Evolutionary conservation across 1,139 yeast genomes (phyloP).

Genomic region (Kluyveromyces marxianus): DNA sequence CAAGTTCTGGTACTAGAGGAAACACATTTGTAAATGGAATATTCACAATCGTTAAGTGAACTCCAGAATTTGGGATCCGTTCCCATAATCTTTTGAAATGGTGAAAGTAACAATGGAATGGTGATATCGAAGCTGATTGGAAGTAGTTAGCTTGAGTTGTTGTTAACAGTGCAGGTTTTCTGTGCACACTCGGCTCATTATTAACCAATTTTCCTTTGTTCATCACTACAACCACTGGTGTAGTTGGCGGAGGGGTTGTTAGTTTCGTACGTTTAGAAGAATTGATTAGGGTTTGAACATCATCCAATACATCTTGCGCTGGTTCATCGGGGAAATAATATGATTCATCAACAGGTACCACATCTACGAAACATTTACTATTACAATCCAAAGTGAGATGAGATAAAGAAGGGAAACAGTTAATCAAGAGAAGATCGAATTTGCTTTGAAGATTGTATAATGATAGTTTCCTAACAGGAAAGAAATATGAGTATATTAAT

Average conservation of each 20-base stretch:
- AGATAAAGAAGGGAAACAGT: slow-evolving; percentile 36
- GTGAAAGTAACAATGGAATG: slow-evolving; percentile 27
- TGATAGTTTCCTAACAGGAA: slow-evolving; percentile 33
- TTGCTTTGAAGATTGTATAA: slow-evolving; percentile 36
- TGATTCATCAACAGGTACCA: slow-evolving; percentile 19
- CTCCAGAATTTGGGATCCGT: slow-evolving; percentile 23
- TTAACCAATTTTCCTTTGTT: slow-evolving; percentile 18
- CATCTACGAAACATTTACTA: slow-evolving; percentile 39
- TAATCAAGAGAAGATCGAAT: slow-evolving; percentile 44
- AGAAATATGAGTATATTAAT: slow-evolving; percentile 32
- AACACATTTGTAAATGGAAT: slow-evolving; percentile 30
- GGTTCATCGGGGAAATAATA: slow-evolving; percentile 16
- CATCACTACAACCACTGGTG: slow-evolving; percentile 24
- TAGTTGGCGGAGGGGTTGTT: slow-evolving; percentile 28
- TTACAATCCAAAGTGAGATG: slow-evolving; percentile 39
- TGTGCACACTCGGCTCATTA: slow-evolving; percentile 14
- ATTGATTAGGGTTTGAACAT: slow-evolving; percentile 24
- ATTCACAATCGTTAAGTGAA: slow-evolving; percentile 26
- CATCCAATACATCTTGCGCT: slow-evolving; percentile 8
- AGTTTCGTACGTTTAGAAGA: slow-evolving; percentile 13
- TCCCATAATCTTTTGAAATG: slow-evolving; percentile 26
- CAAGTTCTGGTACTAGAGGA: slow-evolving; percentile 23
- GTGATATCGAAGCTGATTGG: slow-evolving; percentile 18
- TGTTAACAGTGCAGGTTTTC: slow-evolving; percentile 22
- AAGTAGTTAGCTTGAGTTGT: slow-evolving; percentile 22